These are phyloP conservation scores for Plenodomus tracheiphilus DNA, from an alignment of 2,329 filamentous ascomycete genomes.

Conservation along the genomic window DNA sequence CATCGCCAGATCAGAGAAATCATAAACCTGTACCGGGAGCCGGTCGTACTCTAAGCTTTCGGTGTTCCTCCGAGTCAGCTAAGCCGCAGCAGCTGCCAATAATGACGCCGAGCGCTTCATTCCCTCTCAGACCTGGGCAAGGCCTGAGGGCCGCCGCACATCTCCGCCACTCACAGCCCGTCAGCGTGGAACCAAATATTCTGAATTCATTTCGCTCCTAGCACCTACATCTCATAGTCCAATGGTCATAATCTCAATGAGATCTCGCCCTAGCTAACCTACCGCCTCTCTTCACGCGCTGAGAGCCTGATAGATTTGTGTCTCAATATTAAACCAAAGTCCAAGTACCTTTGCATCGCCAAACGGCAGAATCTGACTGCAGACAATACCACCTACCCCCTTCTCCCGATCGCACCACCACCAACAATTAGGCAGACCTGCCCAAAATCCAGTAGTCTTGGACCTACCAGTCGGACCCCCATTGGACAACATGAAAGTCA, in stretches of 20 bases:
- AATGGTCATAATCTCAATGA: too few relatives aligned
- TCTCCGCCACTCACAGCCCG: neutral
- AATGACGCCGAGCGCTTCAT: too few relatives aligned
- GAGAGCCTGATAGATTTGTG: constrained; percentile 14
- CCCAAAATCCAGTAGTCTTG: constrained; percentile 57
- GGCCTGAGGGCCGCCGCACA: neutral
- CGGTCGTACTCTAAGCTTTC: too few relatives aligned
- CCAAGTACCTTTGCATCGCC: constrained; percentile 28
- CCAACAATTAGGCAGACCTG: constrained; percentile 62
- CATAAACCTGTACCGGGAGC: too few relatives aligned
- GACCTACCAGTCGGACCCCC: constrained; percentile 27
- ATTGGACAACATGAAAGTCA: constrained; percentile 59
- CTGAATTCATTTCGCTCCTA: too few relatives aligned
- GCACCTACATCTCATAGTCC: too few relatives aligned
- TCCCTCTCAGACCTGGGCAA: too few relatives aligned
- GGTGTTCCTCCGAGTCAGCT: too few relatives aligned
- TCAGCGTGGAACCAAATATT: too few relatives aligned
- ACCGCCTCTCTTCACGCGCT: neutral
- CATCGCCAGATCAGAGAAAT: too few relatives aligned
- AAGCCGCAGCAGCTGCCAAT: too few relatives aligned
- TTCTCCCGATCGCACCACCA: constrained; percentile 66
- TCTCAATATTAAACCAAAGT: constrained; percentile 8
- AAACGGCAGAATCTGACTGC: constrained; percentile 35
- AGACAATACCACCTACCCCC: constrained; percentile 53
- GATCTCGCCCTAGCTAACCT: too few relatives aligned